Evolutionary conservation across 1,139 yeast genomes (phyloP).

Genomic region (Saccharomyces hybrid): DNA sequence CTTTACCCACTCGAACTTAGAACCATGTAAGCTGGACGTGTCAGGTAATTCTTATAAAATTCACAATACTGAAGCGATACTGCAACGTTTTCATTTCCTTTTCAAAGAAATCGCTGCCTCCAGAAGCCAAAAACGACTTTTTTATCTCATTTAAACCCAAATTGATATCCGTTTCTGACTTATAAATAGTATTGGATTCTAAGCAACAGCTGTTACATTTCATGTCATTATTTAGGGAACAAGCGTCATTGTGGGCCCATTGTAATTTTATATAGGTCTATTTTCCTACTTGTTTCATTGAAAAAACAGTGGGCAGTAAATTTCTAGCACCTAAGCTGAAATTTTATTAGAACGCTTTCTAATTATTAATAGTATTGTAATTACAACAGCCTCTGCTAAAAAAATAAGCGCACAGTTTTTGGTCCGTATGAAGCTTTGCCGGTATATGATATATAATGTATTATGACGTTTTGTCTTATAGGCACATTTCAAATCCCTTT

Average conservation of each 20-base stretch:
- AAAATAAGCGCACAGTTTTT: not conserved
- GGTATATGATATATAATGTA: not conserved
- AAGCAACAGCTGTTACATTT: not conserved
- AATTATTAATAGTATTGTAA: not conserved
- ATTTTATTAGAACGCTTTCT: not conserved
- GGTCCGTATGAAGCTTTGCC: not conserved
- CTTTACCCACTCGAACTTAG: not conserved
- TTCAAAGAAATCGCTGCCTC: not conserved
- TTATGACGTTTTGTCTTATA: not conserved
- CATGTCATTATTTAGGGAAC: not conserved
- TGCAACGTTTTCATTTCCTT: not conserved
- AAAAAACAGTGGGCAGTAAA: not conserved
- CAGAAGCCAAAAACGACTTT: not conserved
- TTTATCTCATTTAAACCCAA: not conserved
- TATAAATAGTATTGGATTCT: not conserved
- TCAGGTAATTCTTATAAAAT: not conserved
- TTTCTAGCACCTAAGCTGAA: not conserved
- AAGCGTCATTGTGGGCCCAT: not conserved
- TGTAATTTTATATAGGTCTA: not conserved
- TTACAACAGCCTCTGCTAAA: not conserved
- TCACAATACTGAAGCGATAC: not conserved
- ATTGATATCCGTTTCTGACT: not conserved
- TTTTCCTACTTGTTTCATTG: too few relatives aligned
- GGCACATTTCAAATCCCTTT: not conserved
- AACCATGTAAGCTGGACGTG: not conserved